Evolutionary conservation across 345 rosid genomes (phyloP).

Genomic region (Heritiera fomes): DNA sequence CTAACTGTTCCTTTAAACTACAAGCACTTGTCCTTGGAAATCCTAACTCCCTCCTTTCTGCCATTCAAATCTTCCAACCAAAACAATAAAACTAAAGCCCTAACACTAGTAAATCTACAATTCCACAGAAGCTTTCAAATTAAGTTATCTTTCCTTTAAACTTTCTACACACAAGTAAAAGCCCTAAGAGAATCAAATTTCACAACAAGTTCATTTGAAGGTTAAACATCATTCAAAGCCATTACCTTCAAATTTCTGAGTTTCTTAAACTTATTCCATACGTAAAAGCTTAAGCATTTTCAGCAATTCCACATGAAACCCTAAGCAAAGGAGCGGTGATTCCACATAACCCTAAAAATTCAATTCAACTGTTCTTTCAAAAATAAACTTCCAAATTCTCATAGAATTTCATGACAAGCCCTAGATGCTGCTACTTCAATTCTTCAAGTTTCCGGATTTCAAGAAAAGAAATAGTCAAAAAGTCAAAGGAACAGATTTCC

Average conservation of each 20-base stretch:
- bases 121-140: background rate
- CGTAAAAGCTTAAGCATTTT: background rate
- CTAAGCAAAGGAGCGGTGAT: background rate
- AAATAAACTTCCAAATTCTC: background rate
- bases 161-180: background rate
- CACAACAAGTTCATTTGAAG: background rate
- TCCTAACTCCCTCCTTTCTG: constrained; percentile 56
- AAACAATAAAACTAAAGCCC: constrained; percentile 23
- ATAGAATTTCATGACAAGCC: constrained; percentile 12
- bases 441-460: constrained; percentile 28
- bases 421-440: constrained; percentile 26
- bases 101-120: background rate
- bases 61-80: constrained; percentile 50
- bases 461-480: constrained; percentile 19
- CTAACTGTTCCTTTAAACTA: constrained; percentile 67
- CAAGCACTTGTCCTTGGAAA: constrained; percentile 42
- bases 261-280: background rate
- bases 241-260: background rate
- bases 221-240: background rate
- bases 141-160: background rate
- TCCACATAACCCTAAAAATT: background rate
- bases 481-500: constrained; percentile 2
- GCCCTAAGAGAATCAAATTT: background rate
- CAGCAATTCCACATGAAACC: background rate
- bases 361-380: constrained; percentile 1